Percentiles rank a stretch among this genome's conserved stretches.
Evolutionary conservation across 2,329 filamentous ascomycete genomes (phyloP).

Genomic region (Penicillium verrucosum): DNA sequence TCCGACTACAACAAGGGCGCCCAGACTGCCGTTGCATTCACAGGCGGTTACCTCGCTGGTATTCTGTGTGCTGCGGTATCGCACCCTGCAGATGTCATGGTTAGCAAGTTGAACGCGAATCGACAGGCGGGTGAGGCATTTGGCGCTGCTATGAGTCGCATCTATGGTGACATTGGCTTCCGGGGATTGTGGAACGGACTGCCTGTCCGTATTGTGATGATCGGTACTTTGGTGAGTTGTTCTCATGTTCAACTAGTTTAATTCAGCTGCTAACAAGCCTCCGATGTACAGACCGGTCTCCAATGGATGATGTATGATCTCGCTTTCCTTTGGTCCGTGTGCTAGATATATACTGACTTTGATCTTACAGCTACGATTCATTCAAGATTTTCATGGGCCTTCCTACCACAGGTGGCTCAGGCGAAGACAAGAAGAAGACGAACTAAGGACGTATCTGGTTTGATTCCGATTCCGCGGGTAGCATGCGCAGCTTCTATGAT

Average conservation of each 20-base stretch:
- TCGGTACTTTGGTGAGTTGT: conserved; percentile 60
- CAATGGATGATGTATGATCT: conserved; percentile 88
- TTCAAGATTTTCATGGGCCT: conserved; percentile 90
- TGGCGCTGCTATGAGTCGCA: conserved; percentile 69
- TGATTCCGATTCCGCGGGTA: not conserved
- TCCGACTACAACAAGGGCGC: conserved; percentile 74
- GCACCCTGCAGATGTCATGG: conserved; percentile 83
- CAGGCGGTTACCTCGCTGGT: conserved; percentile 79
- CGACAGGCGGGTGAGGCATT: conserved; percentile 74
- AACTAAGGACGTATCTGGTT: not conserved
- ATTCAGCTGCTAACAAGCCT: conserved; percentile 16
- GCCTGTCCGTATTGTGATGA: conserved; percentile 84
- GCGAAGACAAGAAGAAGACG: conserved; percentile 45
- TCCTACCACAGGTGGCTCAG: conserved; percentile 72
- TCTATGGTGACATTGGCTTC: conserved; percentile 87
- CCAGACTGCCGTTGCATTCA: conserved; percentile 83
- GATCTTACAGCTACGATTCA: conserved; percentile 55
- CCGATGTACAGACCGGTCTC: conserved; percentile 58
- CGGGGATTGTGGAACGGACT: conserved; percentile 87
- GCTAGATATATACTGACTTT: conserved; percentile 22
- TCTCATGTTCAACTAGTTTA: not conserved
- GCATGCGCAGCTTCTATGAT: not conserved
- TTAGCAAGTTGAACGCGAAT: conserved; percentile 83
- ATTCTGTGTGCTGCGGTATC: conserved; percentile 82
- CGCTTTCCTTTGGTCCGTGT: not conserved